These are phyloP conservation scores for Termitomyces sp. DNA, from an alignment of 768 basidiomycete genomes.

Conservation along the genomic window DNA sequence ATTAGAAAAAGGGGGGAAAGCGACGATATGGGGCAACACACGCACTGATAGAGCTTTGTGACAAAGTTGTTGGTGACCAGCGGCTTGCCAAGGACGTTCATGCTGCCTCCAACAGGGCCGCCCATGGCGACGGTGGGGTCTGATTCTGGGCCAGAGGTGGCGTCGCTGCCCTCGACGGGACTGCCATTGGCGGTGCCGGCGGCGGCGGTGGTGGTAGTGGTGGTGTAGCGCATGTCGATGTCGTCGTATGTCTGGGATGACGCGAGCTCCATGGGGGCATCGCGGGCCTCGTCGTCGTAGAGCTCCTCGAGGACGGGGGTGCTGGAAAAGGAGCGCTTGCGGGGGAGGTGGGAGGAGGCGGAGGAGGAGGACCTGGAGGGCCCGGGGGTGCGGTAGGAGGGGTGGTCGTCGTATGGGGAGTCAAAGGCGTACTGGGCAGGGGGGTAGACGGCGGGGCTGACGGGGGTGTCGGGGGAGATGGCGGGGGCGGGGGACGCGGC, in stretches of 20 bases:
- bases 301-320: constrained; percentile 38
- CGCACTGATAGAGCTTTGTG: constrained; percentile 79
- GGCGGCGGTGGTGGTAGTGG: background rate
- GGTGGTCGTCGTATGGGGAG: constrained; percentile 29
- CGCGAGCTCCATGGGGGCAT: constrained; percentile 31
- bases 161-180: constrained; percentile 47
- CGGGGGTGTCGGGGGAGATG: constrained; percentile 61
- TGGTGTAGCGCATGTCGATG: constrained; percentile 20
- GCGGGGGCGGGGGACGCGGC: constrained; percentile 66
- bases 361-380: constrained; percentile 41
- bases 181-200: constrained; percentile 24
- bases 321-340: constrained; percentile 65
- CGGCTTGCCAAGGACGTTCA: constrained; percentile 63
- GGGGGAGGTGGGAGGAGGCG: constrained; percentile 56
- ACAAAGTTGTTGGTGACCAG: constrained; percentile 81
- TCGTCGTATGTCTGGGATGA: constrained; percentile 48
- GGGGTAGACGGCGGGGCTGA: constrained; percentile 46
- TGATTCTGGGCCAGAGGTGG: constrained; percentile 27
- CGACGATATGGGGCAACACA: background rate
- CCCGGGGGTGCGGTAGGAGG: constrained; percentile 25
- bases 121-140: constrained; percentile 18
- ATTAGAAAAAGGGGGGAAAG: background rate
- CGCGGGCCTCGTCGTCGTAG: constrained; percentile 36
- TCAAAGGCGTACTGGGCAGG: constrained; percentile 53
- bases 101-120: constrained; percentile 35